Evolutionary conservation across 108 stramenopile species (phyloP).

Genomic region (Fistulifera pelliculosa): DNA sequence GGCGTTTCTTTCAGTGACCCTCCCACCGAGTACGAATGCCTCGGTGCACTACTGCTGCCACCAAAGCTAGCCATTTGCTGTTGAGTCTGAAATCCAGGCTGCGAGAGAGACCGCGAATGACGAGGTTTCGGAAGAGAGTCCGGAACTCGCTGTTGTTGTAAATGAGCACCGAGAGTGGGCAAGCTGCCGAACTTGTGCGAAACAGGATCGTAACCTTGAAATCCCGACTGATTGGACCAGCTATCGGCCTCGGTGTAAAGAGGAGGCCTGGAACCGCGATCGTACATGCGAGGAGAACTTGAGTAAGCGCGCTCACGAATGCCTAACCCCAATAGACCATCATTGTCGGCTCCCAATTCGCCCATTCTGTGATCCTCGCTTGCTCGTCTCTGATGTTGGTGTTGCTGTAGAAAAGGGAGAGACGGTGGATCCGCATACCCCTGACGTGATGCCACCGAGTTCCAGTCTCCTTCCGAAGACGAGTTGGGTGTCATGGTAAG

Average conservation of each 20-base stretch:
- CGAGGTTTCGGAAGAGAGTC: background rate
- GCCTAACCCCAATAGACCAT: conserved; percentile 26
- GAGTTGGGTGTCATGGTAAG: conserved; percentile 34
- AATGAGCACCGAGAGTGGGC: conserved; percentile 11
- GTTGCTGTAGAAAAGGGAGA: conserved; percentile 5
- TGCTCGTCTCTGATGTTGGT: background rate
- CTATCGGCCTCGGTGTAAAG: background rate
- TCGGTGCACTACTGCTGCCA: conserved; percentile 1
- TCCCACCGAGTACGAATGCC: background rate
- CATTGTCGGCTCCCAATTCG: conserved; percentile 20
- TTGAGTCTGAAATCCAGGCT: conserved; percentile 2
- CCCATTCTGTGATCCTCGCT: conserved; percentile 16
- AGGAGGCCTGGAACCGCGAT: background rate
- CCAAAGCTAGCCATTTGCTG: conserved; percentile 2
- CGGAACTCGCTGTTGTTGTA: conserved; percentile 12
- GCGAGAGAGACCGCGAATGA: conserved; percentile 16
- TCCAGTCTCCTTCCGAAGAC: conserved; percentile 26
- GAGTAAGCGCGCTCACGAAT: conserved; percentile 39
- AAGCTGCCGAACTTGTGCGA: conserved; percentile 13
- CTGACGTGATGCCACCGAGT: conserved; percentile 1
- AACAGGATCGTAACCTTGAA: background rate
- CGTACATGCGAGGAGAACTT: conserved; percentile 19
- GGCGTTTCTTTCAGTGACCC: too few species aligned
- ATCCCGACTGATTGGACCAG: background rate
- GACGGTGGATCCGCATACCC: conserved; percentile 12